A percentile compares a stretch with the other conserved stretches of the same genome.
phyloP scores from a whole-genome alignment of 169 alveolate genomes.

The Plasmodium coatneyi region DNA sequence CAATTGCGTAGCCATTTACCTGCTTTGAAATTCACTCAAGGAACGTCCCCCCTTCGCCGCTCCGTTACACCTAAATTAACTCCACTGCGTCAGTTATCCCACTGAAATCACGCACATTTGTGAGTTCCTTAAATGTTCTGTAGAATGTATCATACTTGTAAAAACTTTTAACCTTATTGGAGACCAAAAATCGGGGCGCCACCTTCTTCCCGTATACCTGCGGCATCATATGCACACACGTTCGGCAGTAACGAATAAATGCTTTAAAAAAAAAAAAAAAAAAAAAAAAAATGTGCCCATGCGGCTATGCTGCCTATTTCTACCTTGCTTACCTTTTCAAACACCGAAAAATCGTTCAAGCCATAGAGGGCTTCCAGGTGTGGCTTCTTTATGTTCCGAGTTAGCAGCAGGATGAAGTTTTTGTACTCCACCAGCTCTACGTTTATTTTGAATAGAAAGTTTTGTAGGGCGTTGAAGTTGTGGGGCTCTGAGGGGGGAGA shows the following conservation, averaged over 20 bases:
- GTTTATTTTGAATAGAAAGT: conserved; percentile 57
- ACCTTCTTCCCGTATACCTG: conserved; percentile 71
- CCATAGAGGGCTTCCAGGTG: conserved; percentile 64
- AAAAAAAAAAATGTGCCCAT: not conserved
- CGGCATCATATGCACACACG: not conserved
- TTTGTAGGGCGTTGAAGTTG: conserved; percentile 47
- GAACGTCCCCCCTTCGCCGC: not conserved
- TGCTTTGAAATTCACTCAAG: not conserved
- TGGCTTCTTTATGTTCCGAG: conserved; percentile 12
- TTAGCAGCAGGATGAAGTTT: conserved; percentile 49
- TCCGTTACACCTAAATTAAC: conserved; percentile 7
- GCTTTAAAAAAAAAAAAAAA: too few relatives aligned
- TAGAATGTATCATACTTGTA: conserved; percentile 55
- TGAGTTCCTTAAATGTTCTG: conserved; percentile 60
- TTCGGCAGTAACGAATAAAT: not conserved
- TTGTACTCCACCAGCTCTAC: conserved; percentile 68
- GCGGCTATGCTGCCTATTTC: not conserved
- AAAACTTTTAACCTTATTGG: conserved; percentile 46
- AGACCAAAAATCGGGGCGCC: conserved; percentile 65
- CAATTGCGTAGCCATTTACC: not conserved
- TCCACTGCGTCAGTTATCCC: conserved; percentile 73
- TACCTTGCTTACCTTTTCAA: conserved; percentile 46
- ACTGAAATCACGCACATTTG: conserved; percentile 57
- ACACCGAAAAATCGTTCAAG: conserved; percentile 63
- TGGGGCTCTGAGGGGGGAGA: conserved; percentile 32